These are phyloP conservation scores for Aspergillus baeticus DNA, from an alignment of 495 filamentous ascomycete species.

Conservation along the genomic window DNA sequence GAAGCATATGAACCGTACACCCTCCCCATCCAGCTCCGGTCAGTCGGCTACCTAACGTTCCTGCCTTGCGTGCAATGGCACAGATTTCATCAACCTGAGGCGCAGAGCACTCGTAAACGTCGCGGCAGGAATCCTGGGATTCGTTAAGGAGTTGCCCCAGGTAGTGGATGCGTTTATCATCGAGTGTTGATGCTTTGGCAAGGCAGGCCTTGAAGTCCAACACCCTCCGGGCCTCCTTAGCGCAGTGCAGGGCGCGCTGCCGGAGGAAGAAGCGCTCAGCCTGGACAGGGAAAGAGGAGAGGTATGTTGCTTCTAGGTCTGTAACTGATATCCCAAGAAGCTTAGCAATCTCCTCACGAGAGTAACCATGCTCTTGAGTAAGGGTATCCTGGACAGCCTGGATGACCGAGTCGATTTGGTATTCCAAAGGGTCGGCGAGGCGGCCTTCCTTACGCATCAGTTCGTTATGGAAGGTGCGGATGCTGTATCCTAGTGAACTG, in stretches of 20 bases:
- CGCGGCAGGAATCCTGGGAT: constrained; percentile 81
- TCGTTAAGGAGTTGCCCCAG: constrained; percentile 87
- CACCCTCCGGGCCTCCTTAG: constrained; percentile 84
- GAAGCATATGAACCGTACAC: constrained; percentile 90
- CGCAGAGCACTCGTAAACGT: constrained; percentile 85
- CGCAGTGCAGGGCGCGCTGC: constrained; percentile 86
- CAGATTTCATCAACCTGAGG: constrained; percentile 88
- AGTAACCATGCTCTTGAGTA: constrained; percentile 77
- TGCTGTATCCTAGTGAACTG: constrained; percentile 77
- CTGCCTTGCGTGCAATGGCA: constrained; percentile 69
- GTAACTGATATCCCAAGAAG: constrained; percentile 65
- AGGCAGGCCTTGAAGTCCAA: constrained; percentile 77
- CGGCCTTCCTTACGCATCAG: constrained; percentile 67
- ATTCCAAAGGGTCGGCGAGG: constrained; percentile 52
- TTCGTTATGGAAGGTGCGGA: constrained; percentile 81
- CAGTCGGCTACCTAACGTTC: constrained; percentile 80
- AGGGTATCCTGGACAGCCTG: constrained; percentile 62
- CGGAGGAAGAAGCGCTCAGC: constrained; percentile 85
- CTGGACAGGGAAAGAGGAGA: constrained; percentile 81
- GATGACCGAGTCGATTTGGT: constrained; percentile 69
- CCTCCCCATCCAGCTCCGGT: constrained; percentile 98
- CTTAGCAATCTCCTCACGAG: constrained; percentile 78
- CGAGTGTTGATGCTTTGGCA: constrained; percentile 46
- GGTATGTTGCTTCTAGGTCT: constrained; percentile 71
- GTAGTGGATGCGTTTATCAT: constrained; percentile 59